Evolutionary conservation across 129 eudicot species (phyloP).

Genomic region (Artemisia tridentata): DNA sequence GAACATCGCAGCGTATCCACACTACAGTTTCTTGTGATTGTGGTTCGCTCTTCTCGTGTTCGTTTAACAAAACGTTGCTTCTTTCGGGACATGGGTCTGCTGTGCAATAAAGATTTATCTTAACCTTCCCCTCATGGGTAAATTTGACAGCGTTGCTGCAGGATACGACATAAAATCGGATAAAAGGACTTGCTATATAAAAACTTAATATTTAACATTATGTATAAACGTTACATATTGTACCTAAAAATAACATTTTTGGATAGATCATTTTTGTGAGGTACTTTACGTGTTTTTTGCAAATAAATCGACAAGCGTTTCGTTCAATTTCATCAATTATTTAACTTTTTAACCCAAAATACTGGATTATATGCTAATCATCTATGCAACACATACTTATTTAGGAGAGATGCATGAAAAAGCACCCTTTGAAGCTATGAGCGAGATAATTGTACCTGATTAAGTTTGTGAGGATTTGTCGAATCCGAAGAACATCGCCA

Average conservation of each 20-base stretch:
- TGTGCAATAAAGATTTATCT: constrained; percentile 62
- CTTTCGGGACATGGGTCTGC: constrained; percentile 36
- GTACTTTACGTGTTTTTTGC: too few relatives aligned
- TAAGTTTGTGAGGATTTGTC: constrained; percentile 84
- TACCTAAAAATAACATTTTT: too few relatives aligned
- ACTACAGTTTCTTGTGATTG: constrained; percentile 46
- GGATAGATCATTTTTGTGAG: too few relatives aligned
- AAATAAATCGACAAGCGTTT: too few relatives aligned
- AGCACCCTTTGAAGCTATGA: background rate
- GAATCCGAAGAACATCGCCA: constrained; percentile 81
- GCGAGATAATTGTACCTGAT: constrained; percentile 48
- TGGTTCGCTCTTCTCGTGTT: constrained; percentile 28
- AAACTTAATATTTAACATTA: too few relatives aligned
- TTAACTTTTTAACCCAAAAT: too few relatives aligned
- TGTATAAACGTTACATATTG: too few relatives aligned
- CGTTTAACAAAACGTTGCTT: constrained; percentile 20
- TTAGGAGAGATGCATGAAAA: background rate
- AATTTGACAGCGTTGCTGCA: constrained; percentile 84
- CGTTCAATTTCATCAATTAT: too few relatives aligned
- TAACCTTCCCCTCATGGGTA: constrained; percentile 87
- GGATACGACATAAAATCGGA: background rate
- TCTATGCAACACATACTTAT: background rate
- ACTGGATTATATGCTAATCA: too few relatives aligned
- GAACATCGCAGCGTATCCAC: constrained; percentile 81
- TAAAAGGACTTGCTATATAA: too few relatives aligned